Base-by-base conservation (phyloP, 176 grass and related monocot species). In the Triticum timopheevii region DNA sequence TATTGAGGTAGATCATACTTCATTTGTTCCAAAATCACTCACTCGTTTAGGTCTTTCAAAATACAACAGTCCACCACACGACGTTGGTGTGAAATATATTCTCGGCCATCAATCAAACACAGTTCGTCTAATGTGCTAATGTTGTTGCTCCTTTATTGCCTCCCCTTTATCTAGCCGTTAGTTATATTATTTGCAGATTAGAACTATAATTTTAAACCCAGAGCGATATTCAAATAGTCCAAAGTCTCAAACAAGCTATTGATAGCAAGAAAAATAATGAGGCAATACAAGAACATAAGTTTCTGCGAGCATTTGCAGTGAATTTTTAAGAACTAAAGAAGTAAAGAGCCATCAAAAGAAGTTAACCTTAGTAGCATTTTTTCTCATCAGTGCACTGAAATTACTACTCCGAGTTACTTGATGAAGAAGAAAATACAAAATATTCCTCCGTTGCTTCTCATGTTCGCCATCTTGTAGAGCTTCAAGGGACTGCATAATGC, bases 341-440 rank as follows among this genome's bases (percentile, higher is more conserved):
- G 11, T 13, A 83, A 86, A 79, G 62, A 83, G 40, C 27, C 23
- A 79, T 17, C 15, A 87, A 90, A 42, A 90, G 34, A 88, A 65
- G 12, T 64, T 78, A 65, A 98, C 96, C 90, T 98, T 98, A 88
- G 86, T 89, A 83, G 96, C 92, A 83, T 88, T 95, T 88, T 98
- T 95, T 64, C 90, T 88, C 84, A 93, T 98, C 62, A 98, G 75
- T 61, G 58, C 33, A 89, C 93, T 98, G 84, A 98, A 98, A 80
- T 98, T 98, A 86, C 90, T 94, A 89, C 96, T 98, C 44, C 90
- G 87, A 76, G 93, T 90, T 73, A 94, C 96, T 90, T 98, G 96
- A 92, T 98, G 88, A 78, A 98, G 93, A 91, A 98, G 96, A 88
- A 98, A 98, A 96, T 98, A 98, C 42, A 98, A 75, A 82, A 98